Percentiles rank a stretch among this genome's conserved stretches.
These are phyloP conservation scores for Pythium pyrilobum DNA, from an alignment of 352 stramenopile species.

Conservation along the genomic window DNA sequence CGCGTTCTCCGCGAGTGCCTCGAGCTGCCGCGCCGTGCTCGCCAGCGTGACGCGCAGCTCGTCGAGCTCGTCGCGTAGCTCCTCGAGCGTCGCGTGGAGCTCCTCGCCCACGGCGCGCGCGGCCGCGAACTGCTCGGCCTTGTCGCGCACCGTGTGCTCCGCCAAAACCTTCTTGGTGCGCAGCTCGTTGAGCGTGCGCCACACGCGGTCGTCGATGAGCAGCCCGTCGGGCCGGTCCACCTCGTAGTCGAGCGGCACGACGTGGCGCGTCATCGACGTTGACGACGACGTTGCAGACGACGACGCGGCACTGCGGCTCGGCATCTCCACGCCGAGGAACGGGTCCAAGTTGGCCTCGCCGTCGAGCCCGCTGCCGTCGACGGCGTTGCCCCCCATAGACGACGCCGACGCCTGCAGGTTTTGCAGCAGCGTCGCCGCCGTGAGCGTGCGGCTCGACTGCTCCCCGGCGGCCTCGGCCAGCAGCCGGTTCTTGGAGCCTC, in stretches of 20 bases:
- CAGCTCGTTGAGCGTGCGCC: constrained; percentile 56
- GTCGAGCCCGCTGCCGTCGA: constrained; percentile 22
- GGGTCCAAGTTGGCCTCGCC: constrained; percentile 59
- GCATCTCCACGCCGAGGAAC: constrained; percentile 47
- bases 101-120: constrained; percentile 49
- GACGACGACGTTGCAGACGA: not conserved
- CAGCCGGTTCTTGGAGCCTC: constrained; percentile 35
- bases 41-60: constrained; percentile 18
- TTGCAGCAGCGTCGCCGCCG: constrained; percentile 22
- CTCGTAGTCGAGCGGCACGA: constrained; percentile 71
- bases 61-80: constrained; percentile 32
- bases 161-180: constrained; percentile 60
- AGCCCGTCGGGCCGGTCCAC: constrained; percentile 58
- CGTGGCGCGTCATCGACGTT: constrained; percentile 22
- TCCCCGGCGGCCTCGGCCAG: constrained; percentile 28
- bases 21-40: constrained; percentile 23
- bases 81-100: constrained; percentile 32
- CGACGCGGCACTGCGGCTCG: not conserved
- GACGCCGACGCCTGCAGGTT: constrained; percentile 25
- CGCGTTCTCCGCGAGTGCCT: constrained; percentile 43
- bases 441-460: constrained; percentile 27
- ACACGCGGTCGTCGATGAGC: constrained; percentile 59
- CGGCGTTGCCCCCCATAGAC: not conserved
- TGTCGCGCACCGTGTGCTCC: constrained; percentile 46
- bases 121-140: constrained; percentile 46